Percentiles rank a stretch among this genome's conserved stretches.
Conservation (phyloP, 176 grass and related monocot genomes). For the Dendrocalamus sinicus region DNA sequence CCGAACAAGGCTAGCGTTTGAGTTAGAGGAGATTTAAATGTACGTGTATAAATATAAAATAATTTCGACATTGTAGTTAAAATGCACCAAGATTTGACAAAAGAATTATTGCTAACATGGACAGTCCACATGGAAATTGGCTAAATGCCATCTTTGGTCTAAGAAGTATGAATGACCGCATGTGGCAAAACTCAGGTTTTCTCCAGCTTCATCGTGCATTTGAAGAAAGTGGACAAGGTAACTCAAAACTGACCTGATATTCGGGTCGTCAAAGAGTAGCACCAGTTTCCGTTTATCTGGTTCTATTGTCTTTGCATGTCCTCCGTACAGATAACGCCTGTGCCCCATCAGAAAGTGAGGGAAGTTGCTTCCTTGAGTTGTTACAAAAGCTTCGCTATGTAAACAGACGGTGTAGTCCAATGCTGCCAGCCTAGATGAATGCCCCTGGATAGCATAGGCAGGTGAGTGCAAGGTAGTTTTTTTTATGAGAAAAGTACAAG, state of each 20-base stretch:
- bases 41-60: not conserved
- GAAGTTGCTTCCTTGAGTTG: constrained; percentile 95
- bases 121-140: not conserved
- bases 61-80: not conserved
- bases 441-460: constrained; percentile 50
- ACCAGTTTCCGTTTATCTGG: constrained; percentile 87
- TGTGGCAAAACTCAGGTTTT: not conserved
- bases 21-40: not conserved
- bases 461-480: no score
- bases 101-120: not conserved
- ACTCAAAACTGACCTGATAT: constrained; percentile 60
- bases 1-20: not conserved
- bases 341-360: constrained; percentile 92
- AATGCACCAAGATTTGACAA: not conserved
- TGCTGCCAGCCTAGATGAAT: constrained; percentile 85
- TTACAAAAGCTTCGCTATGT: constrained; percentile 73
- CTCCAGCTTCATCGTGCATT: not conserved
- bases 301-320: constrained; percentile 79
- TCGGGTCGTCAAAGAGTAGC: constrained; percentile 66
- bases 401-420: constrained; percentile 78
- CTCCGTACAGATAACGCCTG: constrained; percentile 72
- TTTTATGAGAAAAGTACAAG: not conserved
- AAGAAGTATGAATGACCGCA: not conserved
- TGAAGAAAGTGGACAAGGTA: not conserved
- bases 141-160: not conserved